Evolutionary conservation across 306 rosid species (phyloP), one percentile per base, ranked within the genome.

Genomic region (Vigna mungo): DNA sequence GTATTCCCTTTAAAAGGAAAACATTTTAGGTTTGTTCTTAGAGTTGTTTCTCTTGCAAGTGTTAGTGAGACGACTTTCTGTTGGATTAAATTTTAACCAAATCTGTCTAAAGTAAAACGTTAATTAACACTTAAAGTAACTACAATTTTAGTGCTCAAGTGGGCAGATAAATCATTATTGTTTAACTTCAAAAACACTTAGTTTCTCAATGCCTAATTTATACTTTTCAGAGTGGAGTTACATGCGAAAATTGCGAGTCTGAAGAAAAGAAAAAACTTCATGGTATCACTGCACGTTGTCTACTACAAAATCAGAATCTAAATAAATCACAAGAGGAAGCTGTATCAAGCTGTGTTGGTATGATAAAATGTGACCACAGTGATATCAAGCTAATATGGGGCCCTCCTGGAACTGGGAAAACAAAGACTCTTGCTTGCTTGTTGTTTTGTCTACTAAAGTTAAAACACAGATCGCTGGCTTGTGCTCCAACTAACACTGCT

Each of bases 341-440:
- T 1, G 77, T 90, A 64, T 58, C 59, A 43, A 87, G 83, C 47
- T 82, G 87, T 67, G 80, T 90, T 12, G 18, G 15, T 12, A 25
- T 74, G 65, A 72, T 23, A 47, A 56, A 78, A 2, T 85, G 87
- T 16, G 43, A 1, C 6, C 90, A 84, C 32, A 41, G 39, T 8
- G 66, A 61, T 52, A 39, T 66, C 13, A 75, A 85, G 58, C 83
- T 88, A 6, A 85, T 90, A 14, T 90, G 92, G 91, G 96, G 96
- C 0, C 96, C 91, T 21, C 96, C 92, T 0, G 89, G 89, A 1
- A 88, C 92, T 0, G 92, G 89, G 0, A 88, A 88, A 70, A 90
- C 91, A 3, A 90, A 85, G 80, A 90, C 91, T 0, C 81, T 86
- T 13, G 85, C 81, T 25, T 69, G 58, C 66, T 27, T 60, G 1